Percentiles rank a stretch among this genome's conserved stretches.
Conservation (phyloP, 371 early-diverging fungal genomes). For the Rhizopus microsporus region DNA sequence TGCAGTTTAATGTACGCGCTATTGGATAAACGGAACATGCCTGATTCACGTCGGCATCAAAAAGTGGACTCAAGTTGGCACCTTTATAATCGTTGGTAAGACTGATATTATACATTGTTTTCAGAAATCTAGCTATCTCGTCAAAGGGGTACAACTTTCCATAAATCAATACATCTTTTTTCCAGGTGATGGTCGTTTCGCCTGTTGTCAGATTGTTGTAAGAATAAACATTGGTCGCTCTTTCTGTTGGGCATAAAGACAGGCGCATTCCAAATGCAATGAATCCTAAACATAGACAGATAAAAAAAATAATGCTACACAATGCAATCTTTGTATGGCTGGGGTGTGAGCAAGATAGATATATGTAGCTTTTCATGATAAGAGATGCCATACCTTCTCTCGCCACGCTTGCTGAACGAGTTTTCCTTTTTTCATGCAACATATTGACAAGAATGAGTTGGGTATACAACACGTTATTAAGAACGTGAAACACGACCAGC, state of each 20-base stretch:
- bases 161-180: slow-evolving; percentile 6
- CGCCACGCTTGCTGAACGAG: slow-evolving; percentile 79
- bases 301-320: slow-evolving; percentile 67
- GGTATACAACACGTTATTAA: slow-evolving; percentile 55
- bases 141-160: slow-evolving; percentile 14
- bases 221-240: slow-evolving; percentile 29
- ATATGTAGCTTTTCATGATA: neutral
- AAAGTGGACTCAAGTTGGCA: slow-evolving; percentile 10
- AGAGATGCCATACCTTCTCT: slow-evolving; percentile 55
- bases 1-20: neutral
- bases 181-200: slow-evolving; percentile 18
- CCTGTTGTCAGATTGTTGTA: slow-evolving; percentile 34
- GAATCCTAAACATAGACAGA: slow-evolving; percentile 66
- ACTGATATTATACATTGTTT: slow-evolving; percentile 5
- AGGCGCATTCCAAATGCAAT: slow-evolving; percentile 60
- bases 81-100: slow-evolving; percentile 11
- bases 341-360: too few species aligned
- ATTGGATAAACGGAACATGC: neutral
- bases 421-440: slow-evolving; percentile 42
- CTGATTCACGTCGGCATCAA: neutral
- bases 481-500: slow-evolving; percentile 49
- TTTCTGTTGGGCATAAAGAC: slow-evolving; percentile 55
- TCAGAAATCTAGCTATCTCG: slow-evolving; percentile 7
- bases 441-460: slow-evolving; percentile 41
- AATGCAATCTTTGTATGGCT: slow-evolving; percentile 52